These are phyloP conservation scores for Phycomyces nitens DNA, from an alignment of 192 early-diverging fungal genomes.

Conservation along the genomic window DNA sequence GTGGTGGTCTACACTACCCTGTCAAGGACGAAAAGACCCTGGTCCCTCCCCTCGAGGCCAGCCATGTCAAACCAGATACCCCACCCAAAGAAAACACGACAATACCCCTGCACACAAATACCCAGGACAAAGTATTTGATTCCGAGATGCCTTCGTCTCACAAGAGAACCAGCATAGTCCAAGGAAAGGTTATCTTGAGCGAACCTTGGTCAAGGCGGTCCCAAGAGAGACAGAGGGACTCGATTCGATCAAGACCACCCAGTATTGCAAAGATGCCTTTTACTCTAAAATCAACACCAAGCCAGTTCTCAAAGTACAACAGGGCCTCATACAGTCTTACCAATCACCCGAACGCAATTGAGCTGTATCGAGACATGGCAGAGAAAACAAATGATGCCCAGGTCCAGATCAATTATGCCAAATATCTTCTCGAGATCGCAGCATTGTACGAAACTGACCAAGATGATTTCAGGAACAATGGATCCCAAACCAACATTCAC, in stretches of 20 bases:
- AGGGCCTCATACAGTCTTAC: slow-evolving; percentile 24
- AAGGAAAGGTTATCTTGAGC: too few relatives aligned
- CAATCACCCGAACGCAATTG: slow-evolving; percentile 36
- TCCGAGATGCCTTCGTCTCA: background rate
- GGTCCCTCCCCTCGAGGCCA: background rate
- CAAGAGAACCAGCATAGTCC: too few relatives aligned
- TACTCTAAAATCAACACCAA: background rate
- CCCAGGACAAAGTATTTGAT: background rate
- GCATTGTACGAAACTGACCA: slow-evolving; percentile 23
- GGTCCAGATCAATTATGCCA: slow-evolving; percentile 73
- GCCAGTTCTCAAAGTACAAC: background rate
- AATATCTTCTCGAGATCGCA: slow-evolving; percentile 69
- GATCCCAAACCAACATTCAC: background rate
- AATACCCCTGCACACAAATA: background rate
- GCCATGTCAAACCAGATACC: background rate
- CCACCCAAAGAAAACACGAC: background rate
- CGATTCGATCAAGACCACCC: too few relatives aligned
- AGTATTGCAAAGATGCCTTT: background rate
- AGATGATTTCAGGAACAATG: background rate
- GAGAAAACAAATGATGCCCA: slow-evolving; percentile 71
- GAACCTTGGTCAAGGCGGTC: too few relatives aligned
- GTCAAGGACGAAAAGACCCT: slow-evolving; percentile 1
- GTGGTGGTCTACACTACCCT: background rate
- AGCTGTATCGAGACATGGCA: slow-evolving; percentile 71
- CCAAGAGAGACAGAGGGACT: too few relatives aligned